Percentiles rank a stretch among this genome's conserved stretches.
Conservation (phyloP, 2,329 filamentous ascomycete species). For the Sclerotinia borealis region DNA sequence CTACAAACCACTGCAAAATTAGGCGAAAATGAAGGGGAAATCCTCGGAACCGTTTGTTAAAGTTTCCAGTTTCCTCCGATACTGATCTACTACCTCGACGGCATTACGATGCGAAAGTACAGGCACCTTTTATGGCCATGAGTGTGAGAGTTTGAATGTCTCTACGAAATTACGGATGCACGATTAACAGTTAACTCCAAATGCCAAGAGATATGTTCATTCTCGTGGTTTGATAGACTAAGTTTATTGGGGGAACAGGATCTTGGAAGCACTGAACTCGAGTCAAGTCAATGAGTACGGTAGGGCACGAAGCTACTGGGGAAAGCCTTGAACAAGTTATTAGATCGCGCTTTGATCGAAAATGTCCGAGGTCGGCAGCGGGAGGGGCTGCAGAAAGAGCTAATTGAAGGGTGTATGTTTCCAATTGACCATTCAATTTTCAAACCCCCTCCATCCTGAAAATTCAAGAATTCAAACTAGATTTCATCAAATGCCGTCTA, state of each 20-base stretch:
- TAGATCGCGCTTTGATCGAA: background rate
- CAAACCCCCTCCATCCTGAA: background rate
- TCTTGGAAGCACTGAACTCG: background rate
- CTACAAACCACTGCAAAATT: background rate
- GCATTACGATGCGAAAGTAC: background rate
- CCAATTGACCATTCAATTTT: background rate
- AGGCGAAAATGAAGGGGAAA: constrained; percentile 8
- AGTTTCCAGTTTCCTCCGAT: background rate
- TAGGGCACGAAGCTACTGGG: background rate
- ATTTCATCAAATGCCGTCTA: background rate
- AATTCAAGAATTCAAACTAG: background rate
- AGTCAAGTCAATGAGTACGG: background rate
- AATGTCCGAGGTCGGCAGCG: constrained; percentile 1
- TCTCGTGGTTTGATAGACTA: background rate
- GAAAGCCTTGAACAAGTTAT: background rate
- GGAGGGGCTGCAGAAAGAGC: constrained; percentile 1
- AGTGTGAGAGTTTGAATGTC: background rate
- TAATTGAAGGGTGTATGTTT: background rate
- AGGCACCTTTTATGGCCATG: background rate
- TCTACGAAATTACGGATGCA: background rate
- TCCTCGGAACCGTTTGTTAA: background rate
- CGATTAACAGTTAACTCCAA: too few species aligned
- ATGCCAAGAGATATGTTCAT: too few species aligned
- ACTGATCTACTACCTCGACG: background rate
- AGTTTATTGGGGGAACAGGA: background rate